Evolutionary conservation across 805 yeast genomes (phyloP), one percentile per base, ranked within the genome.

Genomic region (Candida tibetensis): DNA sequence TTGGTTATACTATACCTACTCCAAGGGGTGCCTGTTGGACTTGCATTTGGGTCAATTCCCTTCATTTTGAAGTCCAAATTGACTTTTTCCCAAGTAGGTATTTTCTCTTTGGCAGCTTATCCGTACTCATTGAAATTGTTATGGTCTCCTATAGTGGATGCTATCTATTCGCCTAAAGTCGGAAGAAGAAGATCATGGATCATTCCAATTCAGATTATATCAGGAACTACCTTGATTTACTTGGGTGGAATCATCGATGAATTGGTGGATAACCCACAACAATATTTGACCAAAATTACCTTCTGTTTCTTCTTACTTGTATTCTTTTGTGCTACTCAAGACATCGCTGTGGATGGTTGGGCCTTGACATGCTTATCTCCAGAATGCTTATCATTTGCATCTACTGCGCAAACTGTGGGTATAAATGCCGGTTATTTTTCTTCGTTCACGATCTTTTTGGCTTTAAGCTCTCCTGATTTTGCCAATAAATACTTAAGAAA

Each of bases 341-440:
- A 93, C 58, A 93, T 93, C 39, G 98, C 99, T 0, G 99, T 93
- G 16, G 99, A 93, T 64, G 98, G 99, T 8, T 93, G 99, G 99
- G 97, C 98, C 0, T 66, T 93, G 53, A 93, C 96, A 1, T 79
- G 91, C 28, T 69, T 93, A 36, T 79, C 90, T 13, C 80, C 81
- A 17, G 77, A 77, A 18, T 83, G 95, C 10, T 69, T 93, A 44
- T 81, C 95, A 13, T 93, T 80, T 66, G 98, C 99, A 0, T 86
- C 96, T 4, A 93, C 99, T 0, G 99, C 99, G 0, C 99, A 93
- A 62, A 93, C 99, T 0, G 79, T 93, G 32, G 99, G 99, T 0
- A 72, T 93, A 44, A 93, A 93, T 64, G 74, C 91, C 2, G 99
- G 99, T 16, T 93, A 91, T 57, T 93, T 93, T 56, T 62, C 85